phyloP scores from a whole-genome alignment of 2,329 filamentous ascomycete genomes.

The Ramularia endophylla region DNA sequence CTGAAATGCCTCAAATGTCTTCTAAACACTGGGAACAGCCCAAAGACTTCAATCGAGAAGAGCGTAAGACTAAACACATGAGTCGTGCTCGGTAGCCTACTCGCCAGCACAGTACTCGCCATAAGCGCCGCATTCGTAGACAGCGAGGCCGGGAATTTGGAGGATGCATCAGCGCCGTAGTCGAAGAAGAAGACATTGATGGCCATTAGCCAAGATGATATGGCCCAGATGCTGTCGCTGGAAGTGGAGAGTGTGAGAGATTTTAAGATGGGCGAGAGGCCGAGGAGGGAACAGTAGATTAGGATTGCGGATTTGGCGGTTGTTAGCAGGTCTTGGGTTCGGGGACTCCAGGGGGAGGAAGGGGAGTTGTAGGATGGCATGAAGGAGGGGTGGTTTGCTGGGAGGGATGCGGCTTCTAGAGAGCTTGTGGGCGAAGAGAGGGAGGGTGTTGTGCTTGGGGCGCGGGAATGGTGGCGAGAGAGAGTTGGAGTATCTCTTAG shows the following conservation, averaged over 20 bases:
- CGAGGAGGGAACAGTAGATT: slow-evolving; percentile 88
- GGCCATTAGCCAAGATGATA: slow-evolving; percentile 85
- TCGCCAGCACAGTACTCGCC: slow-evolving; percentile 91
- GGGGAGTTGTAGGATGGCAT: slow-evolving; percentile 33
- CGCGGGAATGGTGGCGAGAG: background rate
- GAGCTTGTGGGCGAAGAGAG: background rate
- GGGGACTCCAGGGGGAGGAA: slow-evolving; percentile 42
- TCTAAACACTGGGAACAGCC: slow-evolving; percentile 95
- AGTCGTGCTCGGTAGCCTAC: slow-evolving; percentile 78
- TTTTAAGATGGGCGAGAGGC: slow-evolving; percentile 90
- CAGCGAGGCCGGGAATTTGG: slow-evolving; percentile 63
- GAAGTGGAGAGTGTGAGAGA: slow-evolving; percentile 92
- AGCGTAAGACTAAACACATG: slow-evolving; percentile 93
- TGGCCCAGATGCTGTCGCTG: slow-evolving; percentile 93
- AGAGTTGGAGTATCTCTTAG: too few species aligned
- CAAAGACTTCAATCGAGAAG: slow-evolving; percentile 96
- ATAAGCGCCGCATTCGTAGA: slow-evolving; percentile 96
- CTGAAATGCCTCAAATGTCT: slow-evolving; percentile 76
- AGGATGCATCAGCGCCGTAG: slow-evolving; percentile 67
- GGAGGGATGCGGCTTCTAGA: slow-evolving; percentile 6
- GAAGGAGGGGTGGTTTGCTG: slow-evolving; percentile 23
- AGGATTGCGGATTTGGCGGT: slow-evolving; percentile 89
- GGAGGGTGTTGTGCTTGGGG: background rate
- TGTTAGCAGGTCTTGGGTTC: slow-evolving; percentile 60
- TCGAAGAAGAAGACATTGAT: slow-evolving; percentile 99